phyloP scores from a whole-genome alignment of 208 protist genomes.

The Sergeia podlipaevii region DNA sequence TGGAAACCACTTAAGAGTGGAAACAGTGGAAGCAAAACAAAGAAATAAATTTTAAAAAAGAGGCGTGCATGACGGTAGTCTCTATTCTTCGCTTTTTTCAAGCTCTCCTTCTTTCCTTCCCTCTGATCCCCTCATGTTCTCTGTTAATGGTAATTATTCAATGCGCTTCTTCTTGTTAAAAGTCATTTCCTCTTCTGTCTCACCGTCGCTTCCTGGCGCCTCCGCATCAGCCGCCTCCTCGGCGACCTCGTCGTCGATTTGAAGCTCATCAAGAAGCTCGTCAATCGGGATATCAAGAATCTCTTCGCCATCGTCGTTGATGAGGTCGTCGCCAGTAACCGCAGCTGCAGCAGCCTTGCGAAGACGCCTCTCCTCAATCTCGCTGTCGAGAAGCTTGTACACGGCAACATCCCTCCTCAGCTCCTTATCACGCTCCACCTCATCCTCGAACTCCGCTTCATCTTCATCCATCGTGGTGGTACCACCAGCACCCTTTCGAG shows the following conservation, averaged over 20 bases:
- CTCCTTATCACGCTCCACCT: conserved; percentile 81
- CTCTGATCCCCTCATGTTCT: background rate
- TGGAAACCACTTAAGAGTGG: too few relatives aligned
- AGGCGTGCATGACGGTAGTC: too few relatives aligned
- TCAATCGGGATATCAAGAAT: conserved; percentile 61
- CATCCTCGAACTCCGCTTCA: conserved; percentile 82
- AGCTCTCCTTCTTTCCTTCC: too few relatives aligned
- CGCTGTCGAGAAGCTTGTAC: conserved; percentile 61
- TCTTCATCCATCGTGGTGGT: conserved; percentile 41
- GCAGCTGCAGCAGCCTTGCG: background rate
- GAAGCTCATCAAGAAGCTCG: conserved; percentile 84
- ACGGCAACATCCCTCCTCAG: conserved; percentile 80
- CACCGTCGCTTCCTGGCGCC: background rate
- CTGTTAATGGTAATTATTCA: conserved; percentile 3
- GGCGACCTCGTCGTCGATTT: conserved; percentile 50
- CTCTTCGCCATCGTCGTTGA: conserved; percentile 59
- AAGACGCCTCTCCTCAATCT: conserved; percentile 31
- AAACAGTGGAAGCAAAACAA: too few relatives aligned
- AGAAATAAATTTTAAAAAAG: too few relatives aligned
- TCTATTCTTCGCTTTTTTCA: background rate
- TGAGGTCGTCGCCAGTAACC: conserved; percentile 9
- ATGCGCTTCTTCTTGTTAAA: conserved; percentile 1
- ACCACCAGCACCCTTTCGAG: conserved; percentile 3
- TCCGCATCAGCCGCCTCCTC: conserved; percentile 5
- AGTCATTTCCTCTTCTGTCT: conserved; percentile 6